Conservation (phyloP, 2,329 filamentous ascomycete species). For the Phaeosphaeriaceae sp. region DNA sequence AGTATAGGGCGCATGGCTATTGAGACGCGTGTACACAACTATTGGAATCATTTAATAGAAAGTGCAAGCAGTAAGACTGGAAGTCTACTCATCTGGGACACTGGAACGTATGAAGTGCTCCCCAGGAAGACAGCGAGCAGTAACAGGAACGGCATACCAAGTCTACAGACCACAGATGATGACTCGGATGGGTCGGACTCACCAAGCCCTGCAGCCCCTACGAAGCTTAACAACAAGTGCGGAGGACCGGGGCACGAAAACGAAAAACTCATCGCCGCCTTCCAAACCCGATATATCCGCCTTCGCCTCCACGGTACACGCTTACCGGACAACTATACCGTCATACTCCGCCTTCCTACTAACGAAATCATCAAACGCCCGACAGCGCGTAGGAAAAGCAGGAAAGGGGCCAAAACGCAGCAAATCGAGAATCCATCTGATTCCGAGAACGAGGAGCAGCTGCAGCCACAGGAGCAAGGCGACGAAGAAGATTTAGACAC, state of each 20-base stretch:
- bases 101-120: conserved; percentile 52
- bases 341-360: conserved; percentile 48
- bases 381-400: conserved; percentile 24
- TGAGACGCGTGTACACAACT: conserved; percentile 54
- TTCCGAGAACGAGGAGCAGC: conserved; percentile 14
- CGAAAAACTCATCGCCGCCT: conserved; percentile 48
- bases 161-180: conserved; percentile 43
- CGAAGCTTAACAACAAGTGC: background rate
- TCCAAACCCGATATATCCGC: conserved; percentile 48
- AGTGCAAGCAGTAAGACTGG: conserved; percentile 52
- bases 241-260: conserved; percentile 29
- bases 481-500: conserved; percentile 50
- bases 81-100: conserved; percentile 56
- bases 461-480: conserved; percentile 12
- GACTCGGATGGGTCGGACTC: conserved; percentile 6
- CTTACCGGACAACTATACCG: conserved; percentile 50
- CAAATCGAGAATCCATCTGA: background rate
- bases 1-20: conserved; percentile 52
- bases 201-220: background rate
- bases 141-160: conserved; percentile 17
- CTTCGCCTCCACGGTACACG: conserved; percentile 51
- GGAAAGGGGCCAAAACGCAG: conserved; percentile 1
- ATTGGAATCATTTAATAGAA: conserved; percentile 56
- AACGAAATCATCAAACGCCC: conserved; percentile 36
- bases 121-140: conserved; percentile 18